Base-by-base conservation (phyloP, 495 filamentous ascomycete genomes). In the Thermochaetoides thermophila region DNA sequence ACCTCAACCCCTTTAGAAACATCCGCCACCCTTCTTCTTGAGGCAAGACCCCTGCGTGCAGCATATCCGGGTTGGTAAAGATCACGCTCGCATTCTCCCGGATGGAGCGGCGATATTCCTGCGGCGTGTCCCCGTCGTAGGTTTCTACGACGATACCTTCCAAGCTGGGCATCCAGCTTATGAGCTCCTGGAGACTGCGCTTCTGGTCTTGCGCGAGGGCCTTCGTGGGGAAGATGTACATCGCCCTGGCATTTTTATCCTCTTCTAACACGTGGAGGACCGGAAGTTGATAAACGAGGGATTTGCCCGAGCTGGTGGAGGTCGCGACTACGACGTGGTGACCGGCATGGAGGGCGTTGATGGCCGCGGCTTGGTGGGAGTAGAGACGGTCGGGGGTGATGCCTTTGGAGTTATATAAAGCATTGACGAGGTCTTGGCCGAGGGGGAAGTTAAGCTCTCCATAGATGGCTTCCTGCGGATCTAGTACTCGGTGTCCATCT, bases 181-280 rank as follows among this genome's bases (percentile, higher is more conserved):
- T 58, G 36, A 99, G 60, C 28, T 93, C 84, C 45, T 79, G 77
- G 53, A 96, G 64, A 45, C 86, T 92, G 37, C 89, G 68, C 46
- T 74, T 73, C 55, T 99, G 89, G 57, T 96, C 89, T 53, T 99
- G 89, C 3, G 89, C 89, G 10, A 99, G 63, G 8, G 89, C 89
- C 58, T 99, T 99, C 3, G 89, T 99, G 1, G 89, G 89, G 39
- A 97, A 99, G 15, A 99, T 94, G 49, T 94, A 96, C 77, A 99
- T 84, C 7, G 89, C 87, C 43, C 86, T 63, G 27, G 82, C 78
- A 29, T 77, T 64, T 3, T 47, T 53, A 42, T 95, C 81, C 27
- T 69, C 62, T 54, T 96, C 87, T 8, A 99, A 64, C 17, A 78
- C 81, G 49, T 93, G 77, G 17, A 99, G 60, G 41, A 96, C 86